Evolutionary conservation across 306 rosid species (phyloP).

Genomic region (Gastrolobium villosum): DNA sequence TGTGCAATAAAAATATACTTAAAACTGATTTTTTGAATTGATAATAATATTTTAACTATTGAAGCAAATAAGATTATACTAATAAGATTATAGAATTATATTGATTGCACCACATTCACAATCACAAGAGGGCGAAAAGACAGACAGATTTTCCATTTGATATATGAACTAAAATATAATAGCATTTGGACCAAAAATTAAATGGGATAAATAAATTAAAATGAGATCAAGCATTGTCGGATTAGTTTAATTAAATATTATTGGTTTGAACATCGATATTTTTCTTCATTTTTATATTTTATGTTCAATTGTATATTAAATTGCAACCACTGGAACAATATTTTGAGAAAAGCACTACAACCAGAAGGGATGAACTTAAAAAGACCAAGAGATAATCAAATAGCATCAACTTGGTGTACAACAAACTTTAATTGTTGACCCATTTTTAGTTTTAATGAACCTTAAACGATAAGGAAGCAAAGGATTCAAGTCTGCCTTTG

Average conservation of each 20-base stretch:
- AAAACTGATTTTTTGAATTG: too few species aligned
- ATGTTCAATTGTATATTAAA: constrained; percentile 14
- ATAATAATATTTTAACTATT: too few species aligned
- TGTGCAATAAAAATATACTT: too few species aligned
- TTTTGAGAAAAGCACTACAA: constrained; percentile 12
- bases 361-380: constrained; percentile 11
- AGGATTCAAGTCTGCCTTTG: too few species aligned
- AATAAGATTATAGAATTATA: not conserved
- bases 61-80: too few species aligned
- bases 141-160: not conserved
- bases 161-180: not conserved
- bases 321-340: constrained; percentile 9
- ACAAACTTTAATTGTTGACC: not conserved
- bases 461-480: too few species aligned
- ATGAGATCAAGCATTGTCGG: not conserved
- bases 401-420: constrained; percentile 20
- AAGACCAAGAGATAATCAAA: constrained; percentile 10
- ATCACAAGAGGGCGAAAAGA: not conserved
- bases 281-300: constrained; percentile 1
- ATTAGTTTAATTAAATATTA: not conserved
- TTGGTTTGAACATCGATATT: not conserved
- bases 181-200: too few species aligned
- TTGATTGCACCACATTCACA: not conserved
- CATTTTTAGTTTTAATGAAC: too few species aligned
- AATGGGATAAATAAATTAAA: not conserved